Base-by-base conservation (phyloP, 176 grass and related monocot species). In the Raddia guianensis region DNA sequence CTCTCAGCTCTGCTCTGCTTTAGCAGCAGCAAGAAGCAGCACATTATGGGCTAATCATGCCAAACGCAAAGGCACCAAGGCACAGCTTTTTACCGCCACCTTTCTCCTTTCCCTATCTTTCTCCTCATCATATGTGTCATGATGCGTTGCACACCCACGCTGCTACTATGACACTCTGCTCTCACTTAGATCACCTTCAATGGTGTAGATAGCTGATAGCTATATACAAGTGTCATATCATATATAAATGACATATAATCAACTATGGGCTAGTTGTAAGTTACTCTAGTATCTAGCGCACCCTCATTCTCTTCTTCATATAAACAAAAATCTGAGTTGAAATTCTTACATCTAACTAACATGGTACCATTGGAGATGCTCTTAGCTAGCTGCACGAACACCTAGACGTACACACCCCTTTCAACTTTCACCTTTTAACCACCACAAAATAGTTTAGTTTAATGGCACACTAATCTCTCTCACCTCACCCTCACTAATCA, bases 41-140 rank as follows among this genome's bases (percentile, higher is more conserved):
- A 87, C 77, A 98, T 91, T 89, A 94, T 92, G 88, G 86, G 88
- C 73, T 84, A 95, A 98, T 98, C 88, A 95, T 91, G 85, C 86
- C 92, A 93, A 93, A 86, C 88, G 86, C 83, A 95, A 98, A 93
- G 90, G 73, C 81, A 95, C 69, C 88, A 88, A 78, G 56, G 9
- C 75, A 68, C 84, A 95, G 75, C 95, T 95, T 98, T 98, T 90
- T 70, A 56, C 48, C 73, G 3, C 42, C 63, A 27, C 50, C 70
- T 71, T 82, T 56, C 72, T 33, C 70, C 67, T 76, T 77, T 82
- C 48, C 47, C 56, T 45, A 68, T 70, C 80, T 83, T 86, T 81
- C 87, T 66, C 72, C 89, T 94, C 70, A 89, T 93, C 87, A 84
- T 88, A 88, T 78, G 91, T 78, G 85, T 90, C 85, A 90, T 81